phyloP scores from a whole-genome alignment of 225 moss, liverwort and hornwort genomes.

The Pleurozium schreberi region DNA sequence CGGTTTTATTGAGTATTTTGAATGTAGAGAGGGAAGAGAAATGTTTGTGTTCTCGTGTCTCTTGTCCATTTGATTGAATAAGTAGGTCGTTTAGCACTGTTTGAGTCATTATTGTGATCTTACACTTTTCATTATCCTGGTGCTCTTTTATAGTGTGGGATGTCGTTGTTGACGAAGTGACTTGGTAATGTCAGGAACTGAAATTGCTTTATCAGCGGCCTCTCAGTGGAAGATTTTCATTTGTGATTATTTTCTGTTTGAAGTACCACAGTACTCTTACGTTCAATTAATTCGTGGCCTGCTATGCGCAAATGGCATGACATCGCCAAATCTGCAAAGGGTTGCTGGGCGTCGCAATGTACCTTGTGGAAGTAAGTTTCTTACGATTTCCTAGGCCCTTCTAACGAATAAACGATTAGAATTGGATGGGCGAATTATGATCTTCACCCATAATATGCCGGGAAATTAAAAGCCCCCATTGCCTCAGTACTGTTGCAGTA shows the following conservation, averaged over 20 bases:
- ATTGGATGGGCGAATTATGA: background rate
- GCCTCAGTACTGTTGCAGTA: too few relatives aligned
- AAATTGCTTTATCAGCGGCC: conserved; percentile 16
- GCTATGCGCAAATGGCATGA: conserved; percentile 48
- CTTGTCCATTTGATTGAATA: background rate
- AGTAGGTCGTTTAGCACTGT: background rate
- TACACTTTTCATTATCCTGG: background rate
- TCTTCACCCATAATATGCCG: background rate
- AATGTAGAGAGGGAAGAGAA: background rate
- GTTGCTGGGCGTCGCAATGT: conserved; percentile 19
- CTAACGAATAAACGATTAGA: background rate
- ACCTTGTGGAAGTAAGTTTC: background rate
- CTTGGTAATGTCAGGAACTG: conserved; percentile 21
- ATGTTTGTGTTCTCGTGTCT: background rate
- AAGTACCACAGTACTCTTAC: conserved; percentile 18
- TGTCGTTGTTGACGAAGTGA: background rate
- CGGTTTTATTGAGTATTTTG: background rate
- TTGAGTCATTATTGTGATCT: background rate
- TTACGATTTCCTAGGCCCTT: background rate
- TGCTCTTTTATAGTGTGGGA: background rate
- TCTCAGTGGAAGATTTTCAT: conserved; percentile 36
- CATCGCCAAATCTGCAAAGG: conserved; percentile 19
- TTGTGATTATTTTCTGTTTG: conserved; percentile 30
- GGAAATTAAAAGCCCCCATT: too few relatives aligned
- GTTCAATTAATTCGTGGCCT: conserved; percentile 46